Conservation (phyloP, 2,329 filamentous ascomycete genomes). For the Arthrobotrys iridis region DNA sequence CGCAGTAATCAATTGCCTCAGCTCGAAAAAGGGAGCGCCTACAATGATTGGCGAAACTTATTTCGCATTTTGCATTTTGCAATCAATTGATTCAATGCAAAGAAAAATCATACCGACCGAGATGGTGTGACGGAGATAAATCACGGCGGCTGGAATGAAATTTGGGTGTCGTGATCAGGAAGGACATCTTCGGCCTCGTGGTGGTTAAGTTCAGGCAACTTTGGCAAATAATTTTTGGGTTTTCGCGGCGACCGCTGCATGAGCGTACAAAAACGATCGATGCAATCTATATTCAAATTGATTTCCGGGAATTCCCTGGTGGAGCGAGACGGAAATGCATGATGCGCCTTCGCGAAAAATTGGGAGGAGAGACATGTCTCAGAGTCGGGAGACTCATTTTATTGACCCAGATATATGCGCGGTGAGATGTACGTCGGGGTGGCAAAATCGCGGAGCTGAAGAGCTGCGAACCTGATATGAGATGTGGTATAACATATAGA, state of each 20-base stretch:
- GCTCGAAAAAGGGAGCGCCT: too few relatives aligned
- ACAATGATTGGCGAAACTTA: too few relatives aligned
- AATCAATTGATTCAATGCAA: background rate
- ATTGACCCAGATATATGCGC: background rate
- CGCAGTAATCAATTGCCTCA: too few relatives aligned
- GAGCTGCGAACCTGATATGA: background rate
- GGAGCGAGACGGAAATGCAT: background rate
- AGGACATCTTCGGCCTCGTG: too few relatives aligned
- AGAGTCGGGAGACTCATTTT: conserved; percentile 2
- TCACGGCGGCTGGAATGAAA: too few relatives aligned
- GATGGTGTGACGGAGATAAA: background rate
- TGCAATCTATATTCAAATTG: background rate
- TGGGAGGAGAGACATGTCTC: conserved; percentile 23
- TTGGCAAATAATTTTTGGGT: too few relatives aligned
- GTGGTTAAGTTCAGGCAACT: too few relatives aligned
- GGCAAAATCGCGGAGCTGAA: conserved; percentile 34
- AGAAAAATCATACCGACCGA: background rate
- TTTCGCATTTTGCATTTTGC: too few relatives aligned
- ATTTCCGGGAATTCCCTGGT: too few relatives aligned
- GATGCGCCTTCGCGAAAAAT: background rate
- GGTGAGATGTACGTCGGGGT: background rate
- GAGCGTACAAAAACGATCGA: background rate
- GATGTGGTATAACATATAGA: background rate
- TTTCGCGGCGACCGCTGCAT: background rate
- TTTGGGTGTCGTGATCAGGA: too few relatives aligned